Evolutionary conservation across 495 filamentous ascomycete genomes (phyloP), one percentile per base, ranked within the genome.

Genomic region (Podospora appendiculata): DNA sequence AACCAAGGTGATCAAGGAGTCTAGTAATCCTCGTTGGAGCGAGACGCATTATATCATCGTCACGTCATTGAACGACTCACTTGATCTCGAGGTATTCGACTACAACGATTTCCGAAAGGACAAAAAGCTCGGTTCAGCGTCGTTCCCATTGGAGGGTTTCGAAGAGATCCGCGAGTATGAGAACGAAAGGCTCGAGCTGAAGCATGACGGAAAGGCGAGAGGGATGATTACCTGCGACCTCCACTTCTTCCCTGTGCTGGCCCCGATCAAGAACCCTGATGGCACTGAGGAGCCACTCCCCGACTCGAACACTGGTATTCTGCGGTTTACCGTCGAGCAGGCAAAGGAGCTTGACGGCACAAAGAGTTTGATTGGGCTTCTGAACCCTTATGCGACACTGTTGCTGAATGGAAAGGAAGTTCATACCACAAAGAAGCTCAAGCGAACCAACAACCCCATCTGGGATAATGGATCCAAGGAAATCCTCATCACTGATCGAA

Each of bases 31-130:
- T 7, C 80, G 85, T 56, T 99, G 94, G 94, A 90, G 90, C 61
- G 93, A 97, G 66, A 99, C 94, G 0, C 81, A 95, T 59, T 95
- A 95, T 63, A 79, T 96, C 55, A 91, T 97, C 53, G 79, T 99
- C 58, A 92, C 88, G 8, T 94, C 88, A 17, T 84, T 93, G 56
- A 85, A 86, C 44, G 93, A 97, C 61, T 73, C 85, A 13, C 75
- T 99, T 53, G 90, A 89, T 25, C 73, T 97, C 41, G 79, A 85
- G 33, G 64, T 95, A 32, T 96, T 79, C 59, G 93, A 99, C 69
- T 97, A 83, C 79, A 99, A 99, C 56, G 94, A 96, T 45, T 85
- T 83, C 67, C 82, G 93, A 52, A 97, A 97, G 73, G 90, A 97
- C 69, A 96, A 96, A 75, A 89, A 95, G 63, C 82, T 99, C 48